Percentiles rank a stretch among this genome's conserved stretches.
Evolutionary conservation across 768 basidiomycete species (phyloP).

Genomic region (Russula foetens): DNA sequence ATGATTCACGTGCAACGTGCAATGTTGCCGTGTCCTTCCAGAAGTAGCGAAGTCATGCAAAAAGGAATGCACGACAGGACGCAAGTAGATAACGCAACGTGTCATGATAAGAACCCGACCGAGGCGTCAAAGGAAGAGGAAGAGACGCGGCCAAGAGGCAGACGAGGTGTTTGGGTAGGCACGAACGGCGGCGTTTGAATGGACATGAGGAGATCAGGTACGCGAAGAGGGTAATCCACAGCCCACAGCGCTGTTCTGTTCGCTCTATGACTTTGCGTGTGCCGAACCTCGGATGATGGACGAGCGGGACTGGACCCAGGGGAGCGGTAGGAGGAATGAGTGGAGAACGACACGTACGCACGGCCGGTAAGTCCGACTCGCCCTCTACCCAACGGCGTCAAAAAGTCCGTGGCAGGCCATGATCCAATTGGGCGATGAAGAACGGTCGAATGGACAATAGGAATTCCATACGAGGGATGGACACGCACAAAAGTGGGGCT

Average conservation of each 20-base stretch:
- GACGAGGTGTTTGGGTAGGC: not conserved
- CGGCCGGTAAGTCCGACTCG: not conserved
- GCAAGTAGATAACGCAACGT: not conserved
- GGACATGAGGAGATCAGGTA: not conserved
- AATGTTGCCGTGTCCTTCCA: not conserved
- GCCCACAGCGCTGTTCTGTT: too few species aligned
- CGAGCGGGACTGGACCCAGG: not conserved
- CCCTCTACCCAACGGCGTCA: not conserved
- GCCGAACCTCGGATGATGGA: not conserved
- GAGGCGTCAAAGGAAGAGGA: not conserved
- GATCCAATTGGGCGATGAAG: not conserved
- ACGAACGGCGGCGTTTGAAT: not conserved
- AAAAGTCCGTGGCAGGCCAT: not conserved
- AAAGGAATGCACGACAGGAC: not conserved
- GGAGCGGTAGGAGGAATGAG: not conserved
- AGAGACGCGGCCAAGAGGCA: not conserved
- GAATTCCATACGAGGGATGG: not conserved
- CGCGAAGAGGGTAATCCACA: not conserved
- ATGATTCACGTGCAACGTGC: not conserved
- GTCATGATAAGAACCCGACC: not conserved
- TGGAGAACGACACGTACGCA: not conserved
- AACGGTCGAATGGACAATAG: not conserved
- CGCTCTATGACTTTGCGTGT: too few species aligned
- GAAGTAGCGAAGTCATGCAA: not conserved
- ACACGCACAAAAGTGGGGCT: not conserved